Evolutionary conservation across 148 eudicot genomes (phyloP).

Genomic region (Fagopyrum esculentum): DNA sequence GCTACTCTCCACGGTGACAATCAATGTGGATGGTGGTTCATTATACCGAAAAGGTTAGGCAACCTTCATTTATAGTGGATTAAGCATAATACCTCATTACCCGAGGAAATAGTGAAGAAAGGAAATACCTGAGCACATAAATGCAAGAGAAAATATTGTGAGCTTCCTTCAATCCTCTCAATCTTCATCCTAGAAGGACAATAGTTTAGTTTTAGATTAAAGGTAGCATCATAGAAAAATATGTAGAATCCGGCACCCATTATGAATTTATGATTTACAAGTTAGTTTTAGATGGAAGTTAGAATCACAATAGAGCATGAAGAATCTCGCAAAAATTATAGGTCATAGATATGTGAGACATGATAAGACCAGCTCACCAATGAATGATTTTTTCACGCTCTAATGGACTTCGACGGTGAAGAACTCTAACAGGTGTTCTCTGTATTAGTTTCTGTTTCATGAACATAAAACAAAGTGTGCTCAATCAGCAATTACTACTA

Average conservation of each 20-base stretch:
- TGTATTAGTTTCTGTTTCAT: slow-evolving; percentile 57
- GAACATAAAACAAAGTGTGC: slow-evolving; percentile 4
- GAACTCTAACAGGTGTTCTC: slow-evolving; percentile 92
- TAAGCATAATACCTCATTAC: no score
- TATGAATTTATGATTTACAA: background rate
- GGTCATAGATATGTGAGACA: no score
- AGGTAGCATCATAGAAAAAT: background rate
- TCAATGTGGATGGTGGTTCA: no score
- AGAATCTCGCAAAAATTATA: background rate
- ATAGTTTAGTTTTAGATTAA: background rate
- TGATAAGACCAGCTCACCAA: slow-evolving; percentile 39
- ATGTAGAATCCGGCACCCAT: background rate
- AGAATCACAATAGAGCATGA: background rate
- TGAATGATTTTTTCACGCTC: slow-evolving; percentile 87
- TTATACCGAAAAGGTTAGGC: no score
- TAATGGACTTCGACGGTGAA: slow-evolving; percentile 95
- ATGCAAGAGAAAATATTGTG: slow-evolving; percentile 80
- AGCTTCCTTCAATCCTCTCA: slow-evolving; percentile 71
- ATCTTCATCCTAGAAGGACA: slow-evolving; percentile 62
- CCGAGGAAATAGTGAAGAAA: background rate
- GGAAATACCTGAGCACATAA: slow-evolving; percentile 84
- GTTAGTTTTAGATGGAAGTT: background rate
- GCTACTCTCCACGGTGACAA: no score
- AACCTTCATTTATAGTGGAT: no score
- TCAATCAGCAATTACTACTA: background rate